Evolutionary conservation across 2,329 filamentous ascomycete species (phyloP), one percentile per base, ranked within the genome.

Genomic region (Colletotrichum sp.): DNA sequence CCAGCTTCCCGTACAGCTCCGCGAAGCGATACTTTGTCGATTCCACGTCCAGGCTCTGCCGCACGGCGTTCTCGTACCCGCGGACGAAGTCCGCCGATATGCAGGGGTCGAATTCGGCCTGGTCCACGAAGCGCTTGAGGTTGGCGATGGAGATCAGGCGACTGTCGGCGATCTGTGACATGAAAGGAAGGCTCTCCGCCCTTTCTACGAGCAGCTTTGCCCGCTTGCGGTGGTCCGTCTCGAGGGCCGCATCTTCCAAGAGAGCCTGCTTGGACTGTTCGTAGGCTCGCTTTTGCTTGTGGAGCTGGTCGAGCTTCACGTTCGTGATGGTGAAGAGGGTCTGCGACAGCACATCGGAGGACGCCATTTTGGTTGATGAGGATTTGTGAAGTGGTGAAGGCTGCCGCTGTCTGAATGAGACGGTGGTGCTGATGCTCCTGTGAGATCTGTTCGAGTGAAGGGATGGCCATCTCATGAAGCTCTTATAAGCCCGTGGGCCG

Each of bases 301-400:
- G 85, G 9, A 92, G 85, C 78, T 92, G 89, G n/a, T 84, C 84
- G 75, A 92, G 88, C 79, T 92, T 92, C 73, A 88, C 89, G 52
- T 84, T 83, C 25, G 89, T 91, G 80, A 91, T 89, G 39, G 88
- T 87, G 69, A 88, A 86, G 32, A 91, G 86, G 16, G 89, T 90
- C 70, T 89, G 85, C 8, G 89, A 89, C 43, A 91, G 85, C 58
- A 85, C 80, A 30, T 83, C 81, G 6, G 80, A 79, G 62, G 83
- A 85, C 64, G 84, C 80, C 84, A 86, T 86, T 34, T 25, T 76
- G 58, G 12, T 12, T 43, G 18, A 43, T 48, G 25, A 55, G 27
- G 16, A 22, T 36, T 30, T 30, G 39, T 16, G 43, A 43, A 43
- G 8, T 6, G 52, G 6, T 18, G 18, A 60, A 60, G 8, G 22